Conservation (phyloP, 768 basidiomycete genomes). For the Leccinum variicolor region DNA sequence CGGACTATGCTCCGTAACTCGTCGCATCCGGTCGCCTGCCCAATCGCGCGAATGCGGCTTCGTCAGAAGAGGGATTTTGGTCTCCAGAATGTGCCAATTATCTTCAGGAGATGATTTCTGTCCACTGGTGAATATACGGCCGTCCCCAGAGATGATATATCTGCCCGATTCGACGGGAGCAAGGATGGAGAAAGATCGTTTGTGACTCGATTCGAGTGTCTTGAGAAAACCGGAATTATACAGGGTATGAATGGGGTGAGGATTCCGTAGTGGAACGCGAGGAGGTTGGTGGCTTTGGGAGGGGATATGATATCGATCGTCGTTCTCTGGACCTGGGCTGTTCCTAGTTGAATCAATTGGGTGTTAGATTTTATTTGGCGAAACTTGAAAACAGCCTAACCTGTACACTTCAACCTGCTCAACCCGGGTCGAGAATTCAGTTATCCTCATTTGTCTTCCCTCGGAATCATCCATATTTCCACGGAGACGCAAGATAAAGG, state of each 20-base stretch:
- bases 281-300: conserved; percentile 61
- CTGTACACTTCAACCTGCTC: conserved; percentile 65
- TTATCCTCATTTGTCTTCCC: conserved; percentile 54
- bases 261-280: conserved; percentile 47
- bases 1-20: conserved; percentile 50
- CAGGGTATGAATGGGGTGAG: conserved; percentile 49
- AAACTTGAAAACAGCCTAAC: conserved; percentile 36
- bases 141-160: conserved; percentile 48
- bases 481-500: conserved; percentile 59
- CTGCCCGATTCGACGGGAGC: conserved; percentile 42
- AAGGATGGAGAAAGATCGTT: conserved; percentile 46
- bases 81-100: conserved; percentile 27
- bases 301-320: conserved; percentile 54
- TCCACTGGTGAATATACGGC: conserved; percentile 42
- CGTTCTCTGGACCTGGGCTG: conserved; percentile 39
- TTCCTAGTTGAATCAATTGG: conserved; percentile 36
- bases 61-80: conserved; percentile 18
- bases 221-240: conserved; percentile 43
- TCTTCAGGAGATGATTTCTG: conserved; percentile 19
- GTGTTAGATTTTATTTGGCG: conserved; percentile 6
- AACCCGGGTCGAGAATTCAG: conserved; percentile 53
- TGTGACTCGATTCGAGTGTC: conserved; percentile 24
- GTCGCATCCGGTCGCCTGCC: conserved; percentile 30
- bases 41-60: conserved; percentile 21
- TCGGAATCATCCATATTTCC: conserved; percentile 47